These are phyloP conservation scores for Lepidium campestre DNA, from an alignment of 441 rosid genomes.

Conservation along the genomic window DNA sequence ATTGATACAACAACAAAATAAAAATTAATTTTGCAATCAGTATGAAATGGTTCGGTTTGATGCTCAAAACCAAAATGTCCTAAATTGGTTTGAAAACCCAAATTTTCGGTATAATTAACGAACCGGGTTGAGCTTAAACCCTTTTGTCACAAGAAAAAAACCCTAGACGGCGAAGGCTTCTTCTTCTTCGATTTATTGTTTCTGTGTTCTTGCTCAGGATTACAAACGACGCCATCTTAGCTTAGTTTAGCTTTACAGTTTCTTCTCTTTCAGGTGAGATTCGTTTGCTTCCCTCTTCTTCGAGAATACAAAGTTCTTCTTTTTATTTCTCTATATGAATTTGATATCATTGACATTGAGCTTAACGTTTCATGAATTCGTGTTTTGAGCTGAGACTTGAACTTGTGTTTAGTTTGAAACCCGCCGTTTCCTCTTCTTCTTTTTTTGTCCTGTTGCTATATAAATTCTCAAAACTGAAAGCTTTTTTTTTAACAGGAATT, in stretches of 20 bases:
- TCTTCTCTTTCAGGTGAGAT: not conserved
- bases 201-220: not conserved
- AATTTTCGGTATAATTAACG: not conserved
- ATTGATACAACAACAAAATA: not conserved
- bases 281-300: not conserved
- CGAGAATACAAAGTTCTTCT: not conserved
- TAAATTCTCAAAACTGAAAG: not conserved
- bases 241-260: not conserved
- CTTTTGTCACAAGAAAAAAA: not conserved
- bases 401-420: not conserved
- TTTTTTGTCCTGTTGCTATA: not conserved
- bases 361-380: not conserved
- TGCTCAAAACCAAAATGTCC: not conserved
- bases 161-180: conserved; percentile 20
- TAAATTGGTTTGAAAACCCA: not conserved
- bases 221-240: not conserved
- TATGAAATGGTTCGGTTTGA: not conserved
- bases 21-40: not conserved
- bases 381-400: not conserved
- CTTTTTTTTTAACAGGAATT: not conserved
- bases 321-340: not conserved
- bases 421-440: not conserved
- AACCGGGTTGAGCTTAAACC: conserved; percentile 10
- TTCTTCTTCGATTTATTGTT: not conserved
- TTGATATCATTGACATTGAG: not conserved